Evolutionary conservation across 192 early-diverging fungal genomes (phyloP), one percentile per base, ranked within the genome.

Genomic region (Backusella macrospora): DNA sequence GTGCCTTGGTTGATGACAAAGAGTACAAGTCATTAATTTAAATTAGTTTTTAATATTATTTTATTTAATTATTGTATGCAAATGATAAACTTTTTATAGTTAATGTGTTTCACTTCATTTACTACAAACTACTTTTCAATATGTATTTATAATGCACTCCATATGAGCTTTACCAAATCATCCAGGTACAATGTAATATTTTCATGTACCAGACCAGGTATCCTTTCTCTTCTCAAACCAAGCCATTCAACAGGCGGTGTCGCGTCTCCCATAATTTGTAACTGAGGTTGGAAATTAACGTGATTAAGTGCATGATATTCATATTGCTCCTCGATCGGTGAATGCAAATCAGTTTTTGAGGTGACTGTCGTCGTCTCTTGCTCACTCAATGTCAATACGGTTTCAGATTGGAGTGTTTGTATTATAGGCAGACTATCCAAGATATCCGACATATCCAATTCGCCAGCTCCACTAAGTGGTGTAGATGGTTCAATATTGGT

Each of bases 161-260:
- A 76, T 23, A 76, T 39, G 38, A 62, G 10, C 38, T 74, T 59
- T 14, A 84, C 70, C 4, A 84, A 21, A 65, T 82, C 68, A 46
- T 86, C 85, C 21, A 86, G 52, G 65, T 76, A 73, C 42, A 86
- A 26, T 10, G 81, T 86, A 6, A 86, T 48, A 39, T 73, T 66
- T 70, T 78, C 77, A 70, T 86, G 85, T 40, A 84, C 72, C 37
- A 85, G 59, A 10, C 74, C 83, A 21, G 85, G 85, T 39, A 86
- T 47, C 29, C 77, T 78, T 43, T 82, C 83, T 72, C 78, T 75
- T 42, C 78, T 80, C 18, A 86, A 44, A 38, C 83, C 83, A 1
- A 85, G 70, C 85, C 85, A 86, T 70, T 86, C 85, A n/a, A 86
- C 75, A 45, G 85, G 83, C 9, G 85, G 85, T 3, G 85, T 86